These are phyloP conservation scores for Aureobasidium uvarum DNA, from an alignment of 2,329 filamentous ascomycete species.

Conservation along the genomic window DNA sequence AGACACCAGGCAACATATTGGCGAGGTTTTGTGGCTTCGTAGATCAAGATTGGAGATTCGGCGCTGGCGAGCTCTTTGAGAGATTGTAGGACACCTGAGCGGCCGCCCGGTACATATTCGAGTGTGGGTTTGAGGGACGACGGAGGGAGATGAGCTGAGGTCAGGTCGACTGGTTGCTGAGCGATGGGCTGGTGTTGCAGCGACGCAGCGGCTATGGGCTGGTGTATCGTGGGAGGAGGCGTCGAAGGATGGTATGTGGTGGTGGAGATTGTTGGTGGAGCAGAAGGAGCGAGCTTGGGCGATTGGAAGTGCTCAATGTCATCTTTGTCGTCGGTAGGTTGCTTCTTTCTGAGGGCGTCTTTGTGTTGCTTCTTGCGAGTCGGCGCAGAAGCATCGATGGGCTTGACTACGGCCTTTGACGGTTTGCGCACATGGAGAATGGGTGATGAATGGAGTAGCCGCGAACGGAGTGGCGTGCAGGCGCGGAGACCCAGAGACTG, in stretches of 20 bases:
- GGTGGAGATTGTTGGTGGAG: not conserved
- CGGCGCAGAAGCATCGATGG: not conserved
- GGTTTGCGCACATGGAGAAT: conserved; percentile 9
- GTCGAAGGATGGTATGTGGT: not conserved
- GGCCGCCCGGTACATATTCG: conserved; percentile 9
- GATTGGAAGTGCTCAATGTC: not conserved
- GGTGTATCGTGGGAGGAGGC: not conserved
- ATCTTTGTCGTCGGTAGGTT: not conserved
- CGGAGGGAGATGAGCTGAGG: not conserved
- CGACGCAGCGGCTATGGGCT: not conserved
- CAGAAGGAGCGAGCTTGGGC: not conserved
- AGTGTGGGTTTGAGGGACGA: not conserved
- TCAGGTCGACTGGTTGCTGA: not conserved
- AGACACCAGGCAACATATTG: conserved; percentile 16
- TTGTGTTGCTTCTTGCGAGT: conserved; percentile 16
- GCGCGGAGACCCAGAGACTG: not conserved
- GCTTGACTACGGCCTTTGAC: conserved; percentile 6
- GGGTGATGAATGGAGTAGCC: conserved; percentile 10
- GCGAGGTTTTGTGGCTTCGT: conserved; percentile 19
- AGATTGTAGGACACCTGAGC: not conserved
- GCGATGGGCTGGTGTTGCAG: not conserved
- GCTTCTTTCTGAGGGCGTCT: not conserved
- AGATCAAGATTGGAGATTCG: conserved; percentile 6
- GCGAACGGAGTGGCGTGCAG: not conserved
- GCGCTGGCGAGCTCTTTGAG: conserved; percentile 9